A percentile compares a stretch with the other conserved stretches of the same genome.
Evolutionary conservation across 164 flowering plant genomes (phyloP).

Genomic region (Liriodendron chinense): DNA sequence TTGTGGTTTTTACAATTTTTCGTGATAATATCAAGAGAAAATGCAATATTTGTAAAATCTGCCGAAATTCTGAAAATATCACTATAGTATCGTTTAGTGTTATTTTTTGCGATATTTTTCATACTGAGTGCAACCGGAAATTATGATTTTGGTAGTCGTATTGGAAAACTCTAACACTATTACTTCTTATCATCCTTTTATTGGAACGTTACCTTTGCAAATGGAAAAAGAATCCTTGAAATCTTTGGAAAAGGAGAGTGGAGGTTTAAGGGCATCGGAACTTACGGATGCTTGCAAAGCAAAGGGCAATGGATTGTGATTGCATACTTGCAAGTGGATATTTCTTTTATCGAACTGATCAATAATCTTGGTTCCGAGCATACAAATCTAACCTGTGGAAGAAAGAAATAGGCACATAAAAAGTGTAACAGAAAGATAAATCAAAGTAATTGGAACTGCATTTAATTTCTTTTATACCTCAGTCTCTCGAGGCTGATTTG

Average conservation of each 20-base stretch:
- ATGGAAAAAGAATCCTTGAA: not conserved
- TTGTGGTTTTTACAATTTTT: no score
- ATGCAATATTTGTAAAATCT: no score
- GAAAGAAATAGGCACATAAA: not conserved
- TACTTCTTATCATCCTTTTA: not conserved
- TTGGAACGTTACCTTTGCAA: not conserved
- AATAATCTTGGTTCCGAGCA: slow-evolving; percentile 83
- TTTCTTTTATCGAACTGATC: slow-evolving; percentile 86
- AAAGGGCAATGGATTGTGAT: slow-evolving; percentile 82
- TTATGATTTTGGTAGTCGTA: not conserved
- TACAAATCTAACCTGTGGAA: slow-evolving; percentile 79
- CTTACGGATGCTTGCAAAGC: slow-evolving; percentile 96
- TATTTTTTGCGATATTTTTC: no score
- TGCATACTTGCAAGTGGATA: slow-evolving; percentile 96
- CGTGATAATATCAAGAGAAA: no score
- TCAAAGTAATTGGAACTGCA: not conserved
- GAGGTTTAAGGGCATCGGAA: slow-evolving; percentile 17
- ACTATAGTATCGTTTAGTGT: not conserved
- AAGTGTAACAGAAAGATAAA: not conserved
- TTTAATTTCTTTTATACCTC: slow-evolving; percentile 53
- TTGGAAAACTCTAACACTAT: not conserved
- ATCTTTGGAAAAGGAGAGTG: not conserved
- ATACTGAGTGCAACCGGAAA: not conserved
- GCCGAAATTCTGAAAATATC: not conserved
- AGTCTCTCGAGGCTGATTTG: slow-evolving; percentile 80